Evolutionary conservation across 2,329 filamentous ascomycete species (phyloP).

Genomic region (Verruconis gallopava): DNA sequence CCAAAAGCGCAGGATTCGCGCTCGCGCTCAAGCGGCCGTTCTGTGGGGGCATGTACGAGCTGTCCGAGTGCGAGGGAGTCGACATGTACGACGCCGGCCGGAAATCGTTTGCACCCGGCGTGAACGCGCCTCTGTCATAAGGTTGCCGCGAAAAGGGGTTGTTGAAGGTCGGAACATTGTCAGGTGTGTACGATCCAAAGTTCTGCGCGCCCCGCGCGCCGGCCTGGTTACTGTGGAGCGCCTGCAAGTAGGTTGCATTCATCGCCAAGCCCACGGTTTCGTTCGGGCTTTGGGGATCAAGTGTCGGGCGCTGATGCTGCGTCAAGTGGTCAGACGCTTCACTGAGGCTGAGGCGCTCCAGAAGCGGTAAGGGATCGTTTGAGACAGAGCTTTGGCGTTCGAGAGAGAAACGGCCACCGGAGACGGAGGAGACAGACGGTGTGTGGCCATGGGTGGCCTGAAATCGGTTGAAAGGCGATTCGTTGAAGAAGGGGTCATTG

Average conservation of each 20-base stretch:
- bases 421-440: constrained; percentile 36
- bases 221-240: constrained; percentile 13
- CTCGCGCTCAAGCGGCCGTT: no score
- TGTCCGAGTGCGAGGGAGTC: no score
- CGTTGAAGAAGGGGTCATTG: constrained; percentile 23
- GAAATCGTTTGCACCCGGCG: constrained; percentile 32
- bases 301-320: no score
- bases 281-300: no score
- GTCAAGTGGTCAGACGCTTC: no score
- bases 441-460: constrained; percentile 28
- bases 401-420: constrained; percentile 25
- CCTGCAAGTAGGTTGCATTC: constrained; percentile 12
- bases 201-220: constrained; percentile 15
- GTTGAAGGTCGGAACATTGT: constrained; percentile 23
- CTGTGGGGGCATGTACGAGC: no score
- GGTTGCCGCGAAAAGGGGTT: constrained; percentile 26
- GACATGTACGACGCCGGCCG: constrained; percentile 35
- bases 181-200: constrained; percentile 25
- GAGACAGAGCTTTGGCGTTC: constrained; percentile 27
- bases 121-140: constrained; percentile 19
- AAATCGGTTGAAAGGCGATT: constrained; percentile 18
- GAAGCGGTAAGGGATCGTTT: no score
- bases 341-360: no score
- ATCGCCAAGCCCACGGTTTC: constrained; percentile 12
- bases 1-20: constrained; percentile 32